Conservation (phyloP, 352 stramenopile genomes). For the Achlya hypogyna region DNA sequence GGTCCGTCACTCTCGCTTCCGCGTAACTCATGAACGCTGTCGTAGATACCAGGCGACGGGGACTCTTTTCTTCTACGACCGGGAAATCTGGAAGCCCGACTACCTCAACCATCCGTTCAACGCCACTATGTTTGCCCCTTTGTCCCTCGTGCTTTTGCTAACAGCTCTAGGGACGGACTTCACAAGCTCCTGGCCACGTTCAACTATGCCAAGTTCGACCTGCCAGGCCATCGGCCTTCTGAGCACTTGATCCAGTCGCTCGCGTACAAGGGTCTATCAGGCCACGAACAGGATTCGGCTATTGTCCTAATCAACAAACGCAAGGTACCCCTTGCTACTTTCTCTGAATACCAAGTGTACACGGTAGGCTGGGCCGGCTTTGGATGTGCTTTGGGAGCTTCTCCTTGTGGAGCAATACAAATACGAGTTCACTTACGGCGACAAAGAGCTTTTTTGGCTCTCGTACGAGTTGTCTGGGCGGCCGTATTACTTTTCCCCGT, state of each 20-base stretch:
- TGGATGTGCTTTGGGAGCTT: constrained; percentile 15
- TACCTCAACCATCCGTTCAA: constrained; percentile 12
- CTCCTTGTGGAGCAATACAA: constrained; percentile 1
- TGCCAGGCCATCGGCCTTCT: not conserved
- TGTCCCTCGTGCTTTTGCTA: not conserved
- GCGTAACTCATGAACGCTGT: not conserved
- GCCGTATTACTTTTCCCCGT: constrained; percentile 17
- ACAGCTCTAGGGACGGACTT: not conserved
- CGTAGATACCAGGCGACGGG: constrained; percentile 9
- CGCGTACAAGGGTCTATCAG: constrained; percentile 1
- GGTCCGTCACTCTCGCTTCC: not conserved
- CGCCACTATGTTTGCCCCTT: not conserved
- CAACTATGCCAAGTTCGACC: constrained; percentile 1
- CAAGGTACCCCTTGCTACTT: not conserved
- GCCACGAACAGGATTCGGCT: constrained; percentile 19
- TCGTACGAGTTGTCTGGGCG: constrained; percentile 1
- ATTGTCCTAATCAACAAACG: constrained; percentile 19
- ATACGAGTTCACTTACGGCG: constrained; percentile 12
- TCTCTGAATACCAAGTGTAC: not conserved
- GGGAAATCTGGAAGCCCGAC: constrained; percentile 4
- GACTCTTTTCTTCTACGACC: constrained; percentile 19
- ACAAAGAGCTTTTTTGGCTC: constrained; percentile 22
- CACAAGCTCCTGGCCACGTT: not conserved
- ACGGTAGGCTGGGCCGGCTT: not conserved
- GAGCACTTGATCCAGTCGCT: constrained; percentile 1